These are phyloP conservation scores for Haplosporangium gracile DNA, from an alignment of 192 early-diverging fungal species.

Conservation along the genomic window DNA sequence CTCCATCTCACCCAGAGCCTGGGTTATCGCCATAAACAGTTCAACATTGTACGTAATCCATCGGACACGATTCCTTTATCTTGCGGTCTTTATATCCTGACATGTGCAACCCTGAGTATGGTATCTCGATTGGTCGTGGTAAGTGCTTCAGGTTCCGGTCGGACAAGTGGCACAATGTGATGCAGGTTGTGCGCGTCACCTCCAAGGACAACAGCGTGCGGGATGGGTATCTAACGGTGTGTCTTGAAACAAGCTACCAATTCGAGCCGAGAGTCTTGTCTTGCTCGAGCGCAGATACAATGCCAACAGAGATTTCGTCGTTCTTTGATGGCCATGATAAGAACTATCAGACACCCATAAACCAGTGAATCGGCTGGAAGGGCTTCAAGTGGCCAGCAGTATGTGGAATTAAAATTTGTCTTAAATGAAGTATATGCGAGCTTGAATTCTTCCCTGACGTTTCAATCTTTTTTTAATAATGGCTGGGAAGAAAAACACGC, in stretches of 20 bases:
- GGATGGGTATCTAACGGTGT: constrained; percentile 39
- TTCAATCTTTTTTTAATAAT: not conserved
- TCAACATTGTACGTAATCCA: constrained; percentile 23
- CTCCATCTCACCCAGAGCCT: not conserved
- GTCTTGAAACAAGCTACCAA: constrained; percentile 22
- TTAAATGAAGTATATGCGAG: not conserved
- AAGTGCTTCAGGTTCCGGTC: constrained; percentile 52
- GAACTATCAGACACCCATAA: constrained; percentile 11
- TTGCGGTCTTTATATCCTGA: constrained; percentile 31
- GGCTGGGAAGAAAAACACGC: not conserved
- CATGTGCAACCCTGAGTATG: constrained; percentile 58
- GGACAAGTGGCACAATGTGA: constrained; percentile 58
- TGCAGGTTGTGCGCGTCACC: constrained; percentile 28
- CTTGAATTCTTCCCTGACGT: not conserved
- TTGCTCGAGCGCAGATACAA: constrained; percentile 37
- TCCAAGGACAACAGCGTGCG: constrained; percentile 23
- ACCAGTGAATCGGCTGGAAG: constrained; percentile 26
- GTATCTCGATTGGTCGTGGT: constrained; percentile 66
- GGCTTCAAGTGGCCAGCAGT: constrained; percentile 31
- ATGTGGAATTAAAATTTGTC: constrained; percentile 12
- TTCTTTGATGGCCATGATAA: constrained; percentile 24
- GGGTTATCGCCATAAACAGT: constrained; percentile 5
- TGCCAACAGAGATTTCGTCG: constrained; percentile 2
- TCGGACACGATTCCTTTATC: not conserved
- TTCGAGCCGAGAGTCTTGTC: constrained; percentile 16